Evolutionary conservation across 176 grass and related monocot species (phyloP).

Genomic region (Paspalum vaginatum): DNA sequence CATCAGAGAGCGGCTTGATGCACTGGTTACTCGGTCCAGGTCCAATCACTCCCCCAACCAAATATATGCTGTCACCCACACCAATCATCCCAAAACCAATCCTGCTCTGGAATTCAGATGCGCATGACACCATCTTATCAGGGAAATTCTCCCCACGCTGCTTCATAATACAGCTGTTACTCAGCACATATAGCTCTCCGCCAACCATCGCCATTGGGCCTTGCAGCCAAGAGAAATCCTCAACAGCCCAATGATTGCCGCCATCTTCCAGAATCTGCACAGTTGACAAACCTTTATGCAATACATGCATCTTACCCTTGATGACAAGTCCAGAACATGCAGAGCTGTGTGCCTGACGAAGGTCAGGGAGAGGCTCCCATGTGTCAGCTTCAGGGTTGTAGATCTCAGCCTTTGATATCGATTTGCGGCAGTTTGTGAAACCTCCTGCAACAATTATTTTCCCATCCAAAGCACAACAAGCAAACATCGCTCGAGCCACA

Average conservation of each 20-base stretch:
- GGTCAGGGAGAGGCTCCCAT: constrained; percentile 85
- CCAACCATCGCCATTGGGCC: constrained; percentile 88
- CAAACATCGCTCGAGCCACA: constrained; percentile 90
- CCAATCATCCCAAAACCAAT: constrained; percentile 94
- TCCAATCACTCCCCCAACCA: constrained; percentile 91
- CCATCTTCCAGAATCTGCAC: constrained; percentile 89
- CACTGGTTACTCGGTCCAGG: constrained; percentile 94
- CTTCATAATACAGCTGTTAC: constrained; percentile 91
- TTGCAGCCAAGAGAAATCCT: constrained; percentile 88
- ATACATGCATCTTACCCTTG: constrained; percentile 81
- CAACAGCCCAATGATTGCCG: constrained; percentile 67
- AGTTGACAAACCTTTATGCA: constrained; percentile 87
- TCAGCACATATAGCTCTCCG: constrained; percentile 85
- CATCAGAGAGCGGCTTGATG: constrained; percentile 84
- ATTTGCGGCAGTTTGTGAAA: constrained; percentile 90
- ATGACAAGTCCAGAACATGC: constrained; percentile 93
- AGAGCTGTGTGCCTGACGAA: constrained; percentile 79
- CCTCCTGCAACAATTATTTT: constrained; percentile 95
- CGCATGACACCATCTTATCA: constrained; percentile 87
- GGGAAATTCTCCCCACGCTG: constrained; percentile 67
- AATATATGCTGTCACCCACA: constrained; percentile 72
- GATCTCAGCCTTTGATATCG: constrained; percentile 83
- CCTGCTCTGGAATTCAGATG: constrained; percentile 89
- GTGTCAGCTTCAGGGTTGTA: constrained; percentile 77
- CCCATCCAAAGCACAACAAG: constrained; percentile 83